phyloP scores from a whole-genome alignment of 177 flowering plant species.

The Vitis hybrid region DNA sequence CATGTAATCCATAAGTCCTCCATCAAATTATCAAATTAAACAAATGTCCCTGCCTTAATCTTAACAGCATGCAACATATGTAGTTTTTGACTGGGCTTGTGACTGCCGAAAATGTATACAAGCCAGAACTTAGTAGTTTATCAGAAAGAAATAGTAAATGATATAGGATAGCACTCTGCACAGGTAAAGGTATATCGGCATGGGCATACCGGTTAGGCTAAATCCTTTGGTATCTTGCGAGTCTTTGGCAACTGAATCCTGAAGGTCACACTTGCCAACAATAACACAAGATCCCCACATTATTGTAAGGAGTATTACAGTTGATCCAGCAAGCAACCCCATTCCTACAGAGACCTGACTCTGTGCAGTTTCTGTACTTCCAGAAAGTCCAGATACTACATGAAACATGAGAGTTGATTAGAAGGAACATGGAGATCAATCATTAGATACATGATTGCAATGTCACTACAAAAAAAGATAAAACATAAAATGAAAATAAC shows the following conservation, averaged over 20 bases:
- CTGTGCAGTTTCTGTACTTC: slow-evolving; percentile 72
- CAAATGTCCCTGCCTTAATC: too few relatives aligned
- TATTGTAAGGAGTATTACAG: slow-evolving; percentile 81
- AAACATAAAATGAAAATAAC: too few relatives aligned
- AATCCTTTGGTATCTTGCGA: slow-evolving; percentile 46
- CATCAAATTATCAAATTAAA: too few relatives aligned
- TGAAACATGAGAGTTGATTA: neutral
- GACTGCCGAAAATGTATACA: too few relatives aligned
- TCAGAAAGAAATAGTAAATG: too few relatives aligned
- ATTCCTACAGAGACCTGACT: slow-evolving; percentile 89
- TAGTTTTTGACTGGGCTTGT: too few relatives aligned
- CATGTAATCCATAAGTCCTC: too few relatives aligned
- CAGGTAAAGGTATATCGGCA: neutral
- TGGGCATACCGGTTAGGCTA: slow-evolving; percentile 49
- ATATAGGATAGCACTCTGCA: too few relatives aligned
- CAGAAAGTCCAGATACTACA: slow-evolving; percentile 87
- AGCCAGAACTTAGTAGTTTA: too few relatives aligned
- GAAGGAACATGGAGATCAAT: neutral
- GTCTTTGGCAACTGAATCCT: slow-evolving; percentile 47
- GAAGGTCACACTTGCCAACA: slow-evolving; percentile 78
- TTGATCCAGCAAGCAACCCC: slow-evolving; percentile 96
- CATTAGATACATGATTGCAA: too few relatives aligned
- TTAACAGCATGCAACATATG: too few relatives aligned
- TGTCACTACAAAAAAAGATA: too few relatives aligned
- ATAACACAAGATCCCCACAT: slow-evolving; percentile 89